These are phyloP conservation scores for Kappamyces sp. DNA, from an alignment of 192 early-diverging fungal genomes.

Conservation along the genomic window DNA sequence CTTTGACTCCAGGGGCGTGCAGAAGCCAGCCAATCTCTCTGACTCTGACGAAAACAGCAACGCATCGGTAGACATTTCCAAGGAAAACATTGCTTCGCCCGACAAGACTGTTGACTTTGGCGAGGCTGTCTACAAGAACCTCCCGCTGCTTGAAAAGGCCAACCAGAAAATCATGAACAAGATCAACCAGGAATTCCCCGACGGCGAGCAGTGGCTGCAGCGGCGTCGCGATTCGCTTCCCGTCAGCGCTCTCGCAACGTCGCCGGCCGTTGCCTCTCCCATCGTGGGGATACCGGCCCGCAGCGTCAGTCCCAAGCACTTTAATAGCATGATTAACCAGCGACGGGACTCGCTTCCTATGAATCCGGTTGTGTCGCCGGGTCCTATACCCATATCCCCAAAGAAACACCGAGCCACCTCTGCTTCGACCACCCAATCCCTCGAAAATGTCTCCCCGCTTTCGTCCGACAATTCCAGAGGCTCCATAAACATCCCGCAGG, in stretches of 20 bases:
- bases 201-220: slow-evolving; percentile 34
- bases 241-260: background rate
- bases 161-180: slow-evolving; percentile 81
- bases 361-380: too few relatives aligned
- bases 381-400: too few relatives aligned
- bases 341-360: too few relatives aligned
- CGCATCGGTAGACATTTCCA: background rate
- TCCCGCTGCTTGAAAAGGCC: slow-evolving; percentile 80
- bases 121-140: slow-evolving; percentile 85
- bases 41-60: slow-evolving; percentile 22
- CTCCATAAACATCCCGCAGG: too few relatives aligned
- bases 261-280: too few relatives aligned
- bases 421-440: too few relatives aligned
- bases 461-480: too few relatives aligned
- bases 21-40: slow-evolving; percentile 18
- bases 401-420: too few relatives aligned
- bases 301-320: too few relatives aligned
- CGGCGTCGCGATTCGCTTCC: slow-evolving; percentile 21
- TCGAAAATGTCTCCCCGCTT: too few relatives aligned
- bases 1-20: slow-evolving; percentile 83
- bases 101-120: slow-evolving; percentile 62
- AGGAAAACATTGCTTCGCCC: slow-evolving; percentile 8
- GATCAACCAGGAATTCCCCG: slow-evolving; percentile 57
- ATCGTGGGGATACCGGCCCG: too few relatives aligned
- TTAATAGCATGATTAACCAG: too few relatives aligned